These are phyloP conservation scores for Podila verticillata DNA, from an alignment of 192 early-diverging fungal species.

Conservation along the genomic window DNA sequence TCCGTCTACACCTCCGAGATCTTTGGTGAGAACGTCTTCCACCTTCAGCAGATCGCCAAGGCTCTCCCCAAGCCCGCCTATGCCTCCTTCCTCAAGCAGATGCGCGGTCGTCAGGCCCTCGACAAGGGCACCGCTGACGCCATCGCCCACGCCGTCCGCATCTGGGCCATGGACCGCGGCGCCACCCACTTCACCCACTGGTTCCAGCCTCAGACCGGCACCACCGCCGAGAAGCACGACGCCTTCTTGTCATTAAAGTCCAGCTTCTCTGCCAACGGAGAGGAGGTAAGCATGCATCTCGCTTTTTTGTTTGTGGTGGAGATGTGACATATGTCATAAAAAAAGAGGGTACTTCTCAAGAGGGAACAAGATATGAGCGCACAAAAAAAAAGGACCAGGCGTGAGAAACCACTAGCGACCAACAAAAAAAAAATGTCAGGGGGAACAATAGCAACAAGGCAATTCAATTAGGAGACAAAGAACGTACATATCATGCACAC, in stretches of 20 bases:
- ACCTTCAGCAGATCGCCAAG: constrained; percentile 87
- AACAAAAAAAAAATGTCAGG: too few species aligned
- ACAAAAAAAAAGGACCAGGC: too few species aligned
- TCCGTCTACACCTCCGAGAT: constrained; percentile 87
- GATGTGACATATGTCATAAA: too few species aligned
- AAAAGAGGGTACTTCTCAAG: too few species aligned
- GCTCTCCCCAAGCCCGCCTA: constrained; percentile 96
- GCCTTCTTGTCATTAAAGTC: constrained; percentile 94
- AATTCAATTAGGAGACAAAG: too few species aligned
- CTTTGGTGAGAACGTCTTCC: constrained; percentile 95
- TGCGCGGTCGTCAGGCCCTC: constrained; percentile 87
- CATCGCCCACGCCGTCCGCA: constrained; percentile 95
- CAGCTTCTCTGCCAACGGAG: constrained; percentile 81
- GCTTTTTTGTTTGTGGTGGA: too few species aligned
- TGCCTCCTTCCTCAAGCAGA: constrained; percentile 92
- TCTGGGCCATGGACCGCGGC: constrained; percentile 97
- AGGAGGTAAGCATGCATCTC: constrained; percentile 77
- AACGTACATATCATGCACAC: too few species aligned
- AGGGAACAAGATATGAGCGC: too few species aligned
- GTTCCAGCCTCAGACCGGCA: constrained; percentile 99
- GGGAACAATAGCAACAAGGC: too few species aligned
- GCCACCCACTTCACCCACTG: constrained; percentile 99
- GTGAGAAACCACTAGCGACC: too few species aligned
- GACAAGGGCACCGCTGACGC: constrained; percentile 98
- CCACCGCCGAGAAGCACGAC: constrained; percentile 99